These are phyloP conservation scores for Nakazawaea wickerhamii DNA, from an alignment of 805 yeast genomes.

Conservation along the genomic window DNA sequence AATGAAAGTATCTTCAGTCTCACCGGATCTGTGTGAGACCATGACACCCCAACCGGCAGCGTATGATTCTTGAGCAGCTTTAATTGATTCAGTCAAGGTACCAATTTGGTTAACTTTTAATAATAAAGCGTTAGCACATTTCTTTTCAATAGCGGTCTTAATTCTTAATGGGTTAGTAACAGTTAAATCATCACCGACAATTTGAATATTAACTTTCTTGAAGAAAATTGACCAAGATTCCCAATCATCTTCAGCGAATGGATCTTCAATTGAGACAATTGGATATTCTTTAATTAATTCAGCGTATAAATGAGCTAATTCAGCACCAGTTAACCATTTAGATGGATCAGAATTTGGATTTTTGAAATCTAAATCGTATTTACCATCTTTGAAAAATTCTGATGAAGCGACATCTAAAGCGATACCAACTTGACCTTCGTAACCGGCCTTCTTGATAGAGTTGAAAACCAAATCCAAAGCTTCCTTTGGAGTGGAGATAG, in stretches of 20 bases:
- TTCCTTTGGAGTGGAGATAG: constrained; percentile 90
- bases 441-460: constrained; percentile 92
- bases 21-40: constrained; percentile 99
- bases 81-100: constrained; percentile 90
- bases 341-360: constrained; percentile 88
- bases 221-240: constrained; percentile 92
- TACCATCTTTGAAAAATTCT: constrained; percentile 95
- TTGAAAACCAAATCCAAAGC: constrained; percentile 90
- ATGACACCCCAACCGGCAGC: constrained; percentile 99
- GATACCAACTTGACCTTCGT: constrained; percentile 86
- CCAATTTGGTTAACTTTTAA: constrained; percentile 99
- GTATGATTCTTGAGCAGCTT: constrained; percentile 94
- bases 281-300: constrained; percentile 85
- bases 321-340: constrained; percentile 85
- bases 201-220: constrained; percentile 70
- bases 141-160: constrained; percentile 92
- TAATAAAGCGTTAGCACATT: constrained; percentile 90
- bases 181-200: constrained; percentile 97
- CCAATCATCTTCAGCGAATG: constrained; percentile 99
- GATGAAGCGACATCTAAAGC: constrained; percentile 97
- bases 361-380: constrained; percentile 98
- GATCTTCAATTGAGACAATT: constrained; percentile 97
- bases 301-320: constrained; percentile 82
- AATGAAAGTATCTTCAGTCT: constrained; percentile 97
- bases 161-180: constrained; percentile 97